phyloP scores from a whole-genome alignment of 352 stramenopile species.

The Blastocystis sp. region DNA sequence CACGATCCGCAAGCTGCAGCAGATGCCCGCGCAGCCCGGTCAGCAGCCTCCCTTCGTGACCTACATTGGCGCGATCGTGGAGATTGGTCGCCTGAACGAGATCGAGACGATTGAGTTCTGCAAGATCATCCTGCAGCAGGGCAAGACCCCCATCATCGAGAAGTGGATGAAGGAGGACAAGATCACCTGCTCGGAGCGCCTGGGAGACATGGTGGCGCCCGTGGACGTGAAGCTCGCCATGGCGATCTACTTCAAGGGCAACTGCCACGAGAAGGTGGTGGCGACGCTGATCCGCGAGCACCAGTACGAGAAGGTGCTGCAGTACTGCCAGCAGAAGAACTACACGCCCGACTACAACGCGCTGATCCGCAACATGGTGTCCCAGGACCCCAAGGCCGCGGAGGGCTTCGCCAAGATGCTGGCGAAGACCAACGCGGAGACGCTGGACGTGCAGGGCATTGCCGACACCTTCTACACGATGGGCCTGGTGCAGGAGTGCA shows the following conservation, averaged over 20 bases:
- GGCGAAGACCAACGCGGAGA: conserved; percentile 86
- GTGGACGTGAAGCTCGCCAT: conserved; percentile 95
- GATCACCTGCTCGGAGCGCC: conserved; percentile 91
- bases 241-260: conserved; percentile 91
- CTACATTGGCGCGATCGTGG: conserved; percentile 97
- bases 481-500: conserved; percentile 97
- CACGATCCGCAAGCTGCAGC: conserved; percentile 97
- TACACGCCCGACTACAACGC: conserved; percentile 97
- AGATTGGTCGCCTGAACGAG: conserved; percentile 96
- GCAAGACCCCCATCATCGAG: conserved; percentile 92
- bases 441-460: conserved; percentile 96
- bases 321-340: conserved; percentile 87
- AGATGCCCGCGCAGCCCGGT: conserved; percentile 90
- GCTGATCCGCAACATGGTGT: conserved; percentile 97
- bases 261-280: conserved; percentile 97
- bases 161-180: conserved; percentile 99
- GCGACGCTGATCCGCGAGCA: conserved; percentile 97
- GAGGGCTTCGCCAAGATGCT: conserved; percentile 97
- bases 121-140: conserved; percentile 92
- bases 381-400: conserved; percentile 91
- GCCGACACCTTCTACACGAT: conserved; percentile 98
- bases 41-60: conserved; percentile 94
- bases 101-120: conserved; percentile 97
- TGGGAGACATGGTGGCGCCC: conserved; percentile 90
- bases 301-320: conserved; percentile 99